Conservation (phyloP, 1,284 basidiomycete genomes). For the Irpex lacteus region DNA sequence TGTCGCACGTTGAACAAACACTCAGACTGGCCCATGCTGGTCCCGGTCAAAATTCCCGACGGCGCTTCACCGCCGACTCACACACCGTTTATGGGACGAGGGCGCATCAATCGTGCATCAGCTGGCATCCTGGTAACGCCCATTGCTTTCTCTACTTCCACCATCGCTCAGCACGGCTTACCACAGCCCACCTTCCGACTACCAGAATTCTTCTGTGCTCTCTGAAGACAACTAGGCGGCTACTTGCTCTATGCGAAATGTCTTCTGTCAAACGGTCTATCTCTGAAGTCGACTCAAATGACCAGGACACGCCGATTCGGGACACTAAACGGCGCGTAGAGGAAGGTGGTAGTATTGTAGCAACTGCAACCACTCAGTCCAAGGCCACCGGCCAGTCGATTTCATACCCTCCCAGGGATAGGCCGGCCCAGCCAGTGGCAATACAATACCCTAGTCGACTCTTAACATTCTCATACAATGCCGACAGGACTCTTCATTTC, state of each 20-base stretch:
- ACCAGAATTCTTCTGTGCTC: background rate
- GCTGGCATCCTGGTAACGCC: no score
- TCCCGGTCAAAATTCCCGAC: no score
- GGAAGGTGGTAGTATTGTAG: background rate
- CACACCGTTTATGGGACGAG: no score
- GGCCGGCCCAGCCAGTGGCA: slow-evolving; percentile 22
- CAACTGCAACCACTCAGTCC: background rate
- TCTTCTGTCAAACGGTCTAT: background rate
- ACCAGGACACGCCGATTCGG: background rate
- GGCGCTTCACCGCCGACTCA: no score
- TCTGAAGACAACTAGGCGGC: background rate
- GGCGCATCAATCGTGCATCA: no score
- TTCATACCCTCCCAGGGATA: slow-evolving; percentile 24
- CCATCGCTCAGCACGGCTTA: background rate
- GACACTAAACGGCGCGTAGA: background rate
- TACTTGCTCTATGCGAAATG: background rate
- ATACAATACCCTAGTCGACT: slow-evolving; percentile 46
- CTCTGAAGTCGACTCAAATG: slow-evolving; percentile 3
- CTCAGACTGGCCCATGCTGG: no score
- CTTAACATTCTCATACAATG: slow-evolving; percentile 47
- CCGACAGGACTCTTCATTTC: slow-evolving; percentile 52
- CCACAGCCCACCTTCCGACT: no score
- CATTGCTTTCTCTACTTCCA: background rate
- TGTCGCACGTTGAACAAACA: no score
- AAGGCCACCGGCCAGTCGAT: slow-evolving; percentile 8